Conservation (phyloP, 2,329 filamentous ascomycete species). For the Colletotrichum incanum region DNA sequence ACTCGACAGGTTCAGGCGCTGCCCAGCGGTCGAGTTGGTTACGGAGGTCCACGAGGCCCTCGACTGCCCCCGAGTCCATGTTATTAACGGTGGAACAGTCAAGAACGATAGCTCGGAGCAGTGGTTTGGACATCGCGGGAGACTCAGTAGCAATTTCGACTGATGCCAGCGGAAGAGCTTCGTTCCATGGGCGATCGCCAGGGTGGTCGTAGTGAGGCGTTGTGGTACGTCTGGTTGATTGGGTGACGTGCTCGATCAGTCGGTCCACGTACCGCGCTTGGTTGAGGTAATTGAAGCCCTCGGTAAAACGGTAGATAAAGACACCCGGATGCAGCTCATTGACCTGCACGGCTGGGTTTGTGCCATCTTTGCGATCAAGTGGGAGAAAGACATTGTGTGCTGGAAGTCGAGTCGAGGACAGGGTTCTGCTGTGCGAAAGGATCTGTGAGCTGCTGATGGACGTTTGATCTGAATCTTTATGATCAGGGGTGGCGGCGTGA, state of each 20-base stretch:
- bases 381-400: constrained; percentile 60
- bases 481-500: constrained; percentile 42
- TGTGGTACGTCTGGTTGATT: constrained; percentile 57
- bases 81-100: constrained; percentile 72
- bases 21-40: constrained; percentile 70
- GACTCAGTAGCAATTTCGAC: background rate
- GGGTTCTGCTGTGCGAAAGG: constrained; percentile 9
- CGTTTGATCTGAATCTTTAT: background rate
- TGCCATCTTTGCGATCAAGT: constrained; percentile 64
- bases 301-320: constrained; percentile 69
- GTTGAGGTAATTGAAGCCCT: constrained; percentile 72
- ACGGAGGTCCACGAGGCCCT: constrained; percentile 70
- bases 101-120: constrained; percentile 68
- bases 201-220: constrained; percentile 32
- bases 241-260: constrained; percentile 61
- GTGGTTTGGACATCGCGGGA: constrained; percentile 49
- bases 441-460: constrained; percentile 36
- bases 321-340: constrained; percentile 67
- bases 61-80: constrained; percentile 71
- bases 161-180: constrained; percentile 55
- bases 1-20: constrained; percentile 62
- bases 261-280: constrained; percentile 66
- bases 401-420: background rate
- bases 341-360: constrained; percentile 64
- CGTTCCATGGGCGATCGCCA: constrained; percentile 69